Evolutionary conservation across 2,329 filamentous ascomycete species (phyloP).

Genomic region (Byssoonygena ceratinophila): DNA sequence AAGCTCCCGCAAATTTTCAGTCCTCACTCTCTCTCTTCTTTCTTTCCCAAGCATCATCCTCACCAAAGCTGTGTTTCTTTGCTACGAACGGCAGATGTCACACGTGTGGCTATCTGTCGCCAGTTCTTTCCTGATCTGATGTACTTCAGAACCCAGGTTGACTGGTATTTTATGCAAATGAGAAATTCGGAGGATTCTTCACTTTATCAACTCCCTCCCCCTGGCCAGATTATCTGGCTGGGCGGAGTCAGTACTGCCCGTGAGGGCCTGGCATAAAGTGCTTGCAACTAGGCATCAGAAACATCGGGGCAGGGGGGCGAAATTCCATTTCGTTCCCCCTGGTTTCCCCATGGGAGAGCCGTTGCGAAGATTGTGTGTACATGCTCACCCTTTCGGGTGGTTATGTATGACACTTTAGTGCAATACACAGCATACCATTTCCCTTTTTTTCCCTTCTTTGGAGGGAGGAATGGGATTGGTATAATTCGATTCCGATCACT

Average conservation of each 20-base stretch:
- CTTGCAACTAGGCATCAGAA: slow-evolving; percentile 87
- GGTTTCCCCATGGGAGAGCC: slow-evolving; percentile 72
- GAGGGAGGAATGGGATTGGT: slow-evolving; percentile 34
- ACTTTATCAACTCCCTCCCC: slow-evolving; percentile 35
- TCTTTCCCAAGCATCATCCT: slow-evolving; percentile 61
- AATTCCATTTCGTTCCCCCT: slow-evolving; percentile 23
- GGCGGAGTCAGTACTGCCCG: slow-evolving; percentile 53
- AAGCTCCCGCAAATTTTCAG: too few species aligned
- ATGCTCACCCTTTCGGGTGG: slow-evolving; percentile 13
- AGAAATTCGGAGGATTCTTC: slow-evolving; percentile 99
- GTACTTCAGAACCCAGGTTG: slow-evolving; percentile 13
- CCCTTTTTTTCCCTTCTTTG: slow-evolving; percentile 21
- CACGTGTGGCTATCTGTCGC: slow-evolving; percentile 12
- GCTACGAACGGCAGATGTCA: slow-evolving; percentile 60
- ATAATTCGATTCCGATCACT: slow-evolving; percentile 92
- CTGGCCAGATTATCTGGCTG: not conserved
- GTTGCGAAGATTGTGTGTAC: slow-evolving; percentile 84
- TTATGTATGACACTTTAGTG: slow-evolving; percentile 66
- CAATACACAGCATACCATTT: slow-evolving; percentile 74
- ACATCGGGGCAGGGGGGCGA: slow-evolving; percentile 57
- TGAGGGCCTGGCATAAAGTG: slow-evolving; percentile 77
- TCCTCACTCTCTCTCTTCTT: slow-evolving; percentile 18
- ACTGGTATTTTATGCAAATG: slow-evolving; percentile 54
- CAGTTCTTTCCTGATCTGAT: slow-evolving; percentile 9
- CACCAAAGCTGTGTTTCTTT: slow-evolving; percentile 93